Percentiles rank a stretch among this genome's conserved stretches.
Evolutionary conservation across 345 rosid genomes (phyloP).

Genomic region (Aquilaria yunnanensis): DNA sequence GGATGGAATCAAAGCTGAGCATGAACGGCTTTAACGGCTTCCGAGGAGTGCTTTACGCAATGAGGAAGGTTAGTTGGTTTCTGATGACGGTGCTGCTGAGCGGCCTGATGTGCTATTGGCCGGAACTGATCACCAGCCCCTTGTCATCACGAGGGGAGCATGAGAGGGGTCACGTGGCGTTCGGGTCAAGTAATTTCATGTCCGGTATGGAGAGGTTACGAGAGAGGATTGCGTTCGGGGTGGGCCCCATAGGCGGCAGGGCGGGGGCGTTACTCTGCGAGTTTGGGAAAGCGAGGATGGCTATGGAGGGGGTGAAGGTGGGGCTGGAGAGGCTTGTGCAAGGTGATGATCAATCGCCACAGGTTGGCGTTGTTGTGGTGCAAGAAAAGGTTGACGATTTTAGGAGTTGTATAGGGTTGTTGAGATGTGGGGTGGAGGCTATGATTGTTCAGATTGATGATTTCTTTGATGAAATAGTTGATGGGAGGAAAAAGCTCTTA

Average conservation of each 20-base stretch:
- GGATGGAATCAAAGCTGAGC: constrained; percentile 29
- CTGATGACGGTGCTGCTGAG: constrained; percentile 50
- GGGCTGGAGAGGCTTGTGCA: constrained; percentile 38
- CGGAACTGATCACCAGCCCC: constrained; percentile 14
- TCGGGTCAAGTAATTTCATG: constrained; percentile 41
- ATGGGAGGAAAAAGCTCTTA: constrained; percentile 73
- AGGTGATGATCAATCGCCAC: constrained; percentile 17
- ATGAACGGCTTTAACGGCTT: constrained; percentile 67
- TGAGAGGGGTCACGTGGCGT: constrained; percentile 16
- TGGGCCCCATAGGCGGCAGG: constrained; percentile 35
- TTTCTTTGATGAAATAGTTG: constrained; percentile 87
- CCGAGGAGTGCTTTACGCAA: constrained; percentile 73
- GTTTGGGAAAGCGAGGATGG: constrained; percentile 43
- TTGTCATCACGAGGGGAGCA: constrained; percentile 20
- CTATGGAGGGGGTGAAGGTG: constrained; percentile 62
- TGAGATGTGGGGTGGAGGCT: constrained; percentile 64
- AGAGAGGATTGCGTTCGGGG: constrained; percentile 48
- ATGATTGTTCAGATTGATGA: constrained; percentile 73
- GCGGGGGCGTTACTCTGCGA: constrained; percentile 52
- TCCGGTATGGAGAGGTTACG: constrained; percentile 50
- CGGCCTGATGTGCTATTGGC: constrained; percentile 57
- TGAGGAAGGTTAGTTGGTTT: constrained; percentile 59
- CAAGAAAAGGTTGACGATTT: constrained; percentile 48
- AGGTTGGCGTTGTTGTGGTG: constrained; percentile 18
- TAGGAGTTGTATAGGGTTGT: constrained; percentile 50